Conservation (phyloP, 495 filamentous ascomycete species). For the Emericellopsis terricola region DNA sequence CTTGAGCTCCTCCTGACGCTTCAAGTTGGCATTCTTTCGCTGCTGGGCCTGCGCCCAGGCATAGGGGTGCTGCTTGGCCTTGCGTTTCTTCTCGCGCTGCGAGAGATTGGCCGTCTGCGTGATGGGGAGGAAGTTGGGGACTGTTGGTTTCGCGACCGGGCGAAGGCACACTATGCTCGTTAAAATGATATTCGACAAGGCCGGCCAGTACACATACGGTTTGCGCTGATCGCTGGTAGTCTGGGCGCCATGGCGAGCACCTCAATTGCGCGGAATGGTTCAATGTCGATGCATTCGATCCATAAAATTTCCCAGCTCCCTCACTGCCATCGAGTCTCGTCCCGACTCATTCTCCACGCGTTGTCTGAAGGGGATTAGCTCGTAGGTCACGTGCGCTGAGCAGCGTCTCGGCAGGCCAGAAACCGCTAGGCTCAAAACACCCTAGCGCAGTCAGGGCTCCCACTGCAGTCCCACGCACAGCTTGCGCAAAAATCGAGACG, state of each 20-base stretch:
- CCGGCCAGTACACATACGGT: too few species aligned
- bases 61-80: conserved; percentile 43
- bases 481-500: conserved; percentile 8
- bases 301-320: too few species aligned
- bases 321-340: too few species aligned
- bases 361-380: too few species aligned
- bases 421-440: not conserved
- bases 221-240: too few species aligned
- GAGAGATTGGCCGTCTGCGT: conserved; percentile 32
- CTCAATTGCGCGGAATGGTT: too few species aligned
- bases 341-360: too few species aligned
- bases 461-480: conserved; percentile 12
- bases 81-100: conserved; percentile 24
- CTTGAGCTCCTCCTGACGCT: conserved; percentile 47
- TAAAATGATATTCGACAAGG: too few species aligned
- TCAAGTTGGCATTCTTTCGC: conserved; percentile 63
- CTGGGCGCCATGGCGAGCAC: too few species aligned
- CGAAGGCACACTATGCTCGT: conserved; percentile 25
- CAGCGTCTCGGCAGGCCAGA: too few species aligned
- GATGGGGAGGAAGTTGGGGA: conserved; percentile 20
- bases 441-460: conserved; percentile 11
- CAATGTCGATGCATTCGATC: not conserved
- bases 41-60: conserved; percentile 53
- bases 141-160: conserved; percentile 15
- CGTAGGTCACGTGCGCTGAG: too few species aligned